Conservation (phyloP, 2,329 filamentous ascomycete species). For the Clarireedia homoeocarpa region DNA sequence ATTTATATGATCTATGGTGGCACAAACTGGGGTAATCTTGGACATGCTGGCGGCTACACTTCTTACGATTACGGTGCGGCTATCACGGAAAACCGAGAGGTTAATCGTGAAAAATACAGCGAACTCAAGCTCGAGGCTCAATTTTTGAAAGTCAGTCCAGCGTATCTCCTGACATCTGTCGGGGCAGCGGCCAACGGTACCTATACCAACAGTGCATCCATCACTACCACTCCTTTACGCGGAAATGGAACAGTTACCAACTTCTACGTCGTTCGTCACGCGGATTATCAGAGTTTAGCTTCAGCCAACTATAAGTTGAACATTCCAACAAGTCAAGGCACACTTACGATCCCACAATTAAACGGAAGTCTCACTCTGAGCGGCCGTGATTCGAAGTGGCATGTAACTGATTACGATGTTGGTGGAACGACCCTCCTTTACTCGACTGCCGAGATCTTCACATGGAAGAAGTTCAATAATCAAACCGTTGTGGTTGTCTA, state of each 20-base stretch:
- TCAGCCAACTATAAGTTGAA: slow-evolving; percentile 56
- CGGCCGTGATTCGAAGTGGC: slow-evolving; percentile 59
- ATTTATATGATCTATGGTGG: slow-evolving; percentile 72
- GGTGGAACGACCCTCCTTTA: slow-evolving; percentile 54
- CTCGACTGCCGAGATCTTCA: slow-evolving; percentile 62
- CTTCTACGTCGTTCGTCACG: slow-evolving; percentile 61
- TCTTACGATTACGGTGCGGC: slow-evolving; percentile 50
- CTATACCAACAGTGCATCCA: slow-evolving; percentile 43
- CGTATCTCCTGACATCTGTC: slow-evolving; percentile 54
- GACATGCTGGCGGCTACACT: slow-evolving; percentile 54
- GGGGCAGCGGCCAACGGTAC: slow-evolving; percentile 37
- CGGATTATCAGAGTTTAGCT: slow-evolving; percentile 51
- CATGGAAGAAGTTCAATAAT: slow-evolving; percentile 55
- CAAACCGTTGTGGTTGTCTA: slow-evolving; percentile 58
- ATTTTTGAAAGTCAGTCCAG: slow-evolving; percentile 65
- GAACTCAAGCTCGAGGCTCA: slow-evolving; percentile 71
- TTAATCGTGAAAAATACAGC: slow-evolving; percentile 68
- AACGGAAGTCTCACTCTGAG: slow-evolving; percentile 49
- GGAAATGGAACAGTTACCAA: slow-evolving; percentile 44
- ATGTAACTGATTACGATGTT: slow-evolving; percentile 59
- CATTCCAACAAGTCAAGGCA: slow-evolving; percentile 50
- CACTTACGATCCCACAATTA: slow-evolving; percentile 50
- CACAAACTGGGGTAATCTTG: slow-evolving; percentile 78
- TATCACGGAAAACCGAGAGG: slow-evolving; percentile 61
- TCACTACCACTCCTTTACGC: slow-evolving; percentile 50